Conservation (phyloP, 441 rosid species). For the Dalechampia spathulata region DNA sequence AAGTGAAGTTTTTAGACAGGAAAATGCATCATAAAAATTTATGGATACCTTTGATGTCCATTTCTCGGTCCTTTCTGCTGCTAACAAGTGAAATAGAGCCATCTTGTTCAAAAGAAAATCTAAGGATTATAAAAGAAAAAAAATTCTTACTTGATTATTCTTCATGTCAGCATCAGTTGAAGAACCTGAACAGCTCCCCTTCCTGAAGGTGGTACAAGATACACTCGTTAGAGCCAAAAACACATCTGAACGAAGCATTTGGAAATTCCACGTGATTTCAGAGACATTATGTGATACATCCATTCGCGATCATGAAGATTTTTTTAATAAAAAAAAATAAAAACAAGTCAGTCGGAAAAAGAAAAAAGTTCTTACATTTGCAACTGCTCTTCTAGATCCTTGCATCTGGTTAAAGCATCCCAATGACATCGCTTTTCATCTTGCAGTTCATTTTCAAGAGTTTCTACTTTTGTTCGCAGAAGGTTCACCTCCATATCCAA, state of each 20-base stretch:
- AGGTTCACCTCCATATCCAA: constrained; percentile 62
- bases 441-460: constrained; percentile 56
- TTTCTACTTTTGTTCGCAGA: constrained; percentile 42
- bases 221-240: constrained; percentile 3
- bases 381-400: constrained; percentile 69
- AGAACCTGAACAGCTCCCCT: constrained; percentile 39
- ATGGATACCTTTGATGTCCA: too few species aligned
- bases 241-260: neutral
- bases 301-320: too few species aligned
- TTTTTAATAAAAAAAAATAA: neutral
- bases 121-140: constrained; percentile 4
- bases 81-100: too few species aligned
- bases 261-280: too few species aligned
- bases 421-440: constrained; percentile 52
- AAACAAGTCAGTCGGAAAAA: neutral
- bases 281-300: too few species aligned
- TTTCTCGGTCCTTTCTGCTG: too few species aligned
- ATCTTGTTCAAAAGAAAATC: neutral
- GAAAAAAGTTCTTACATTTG: constrained; percentile 37
- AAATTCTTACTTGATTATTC: constrained; percentile 54
- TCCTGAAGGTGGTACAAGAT: constrained; percentile 30
- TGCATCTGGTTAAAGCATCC: constrained; percentile 53
- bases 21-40: too few species aligned
- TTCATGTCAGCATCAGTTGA: constrained; percentile 45
- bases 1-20: too few species aligned